Evolutionary conservation across 129 eudicot species (phyloP), one percentile per base, ranked within the genome.

Genomic region (Escallonia rubra): DNA sequence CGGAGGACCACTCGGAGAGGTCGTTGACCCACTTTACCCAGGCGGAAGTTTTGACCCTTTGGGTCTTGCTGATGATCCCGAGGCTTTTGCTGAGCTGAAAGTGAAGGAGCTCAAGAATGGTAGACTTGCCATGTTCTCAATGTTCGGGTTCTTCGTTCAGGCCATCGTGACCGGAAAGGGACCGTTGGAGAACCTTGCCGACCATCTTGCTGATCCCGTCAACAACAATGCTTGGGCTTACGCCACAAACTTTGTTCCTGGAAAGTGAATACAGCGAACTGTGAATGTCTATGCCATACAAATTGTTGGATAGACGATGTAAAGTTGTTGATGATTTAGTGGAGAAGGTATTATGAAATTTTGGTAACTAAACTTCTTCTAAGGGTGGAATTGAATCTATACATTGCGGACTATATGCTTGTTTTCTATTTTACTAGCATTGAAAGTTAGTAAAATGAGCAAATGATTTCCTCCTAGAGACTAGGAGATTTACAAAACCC

Each of bases 141-240:
- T 73, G 71, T 64, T 73, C 11, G 78, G 78, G n/a, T 73, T 73
- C 66, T 73, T 73, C 12, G 77, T 72, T 53, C 78, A 74, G 66
- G 78, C 72, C 34, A 74, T 74, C 16, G 78, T 74, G 6, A 74
- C 72, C 44, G 78, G 78, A 57, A 74, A 74, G 72, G 72, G 78
- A 34, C 78, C 76, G 12, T 74, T 74, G 78, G 78, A 74, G 72
- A 74, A 74, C 15, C 51, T 74, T 3, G 78, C 78, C 1, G 78
- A 74, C 54, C 78, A 74, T 43, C 72, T 74, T n/a, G 67, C 78
- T 3, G 78, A 74, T 53, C 78, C 78, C 0, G 78, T 74, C 2
- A 65, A 47, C 72, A 74, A 74, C 78, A 74, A 74, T 13, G 78
- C 78, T 3, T 74, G 72, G 78, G 66, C 78, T 13, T 74, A 43